phyloP scores from a whole-genome alignment of 495 filamentous ascomycete genomes.

The Xylaria bambusicola region DNA sequence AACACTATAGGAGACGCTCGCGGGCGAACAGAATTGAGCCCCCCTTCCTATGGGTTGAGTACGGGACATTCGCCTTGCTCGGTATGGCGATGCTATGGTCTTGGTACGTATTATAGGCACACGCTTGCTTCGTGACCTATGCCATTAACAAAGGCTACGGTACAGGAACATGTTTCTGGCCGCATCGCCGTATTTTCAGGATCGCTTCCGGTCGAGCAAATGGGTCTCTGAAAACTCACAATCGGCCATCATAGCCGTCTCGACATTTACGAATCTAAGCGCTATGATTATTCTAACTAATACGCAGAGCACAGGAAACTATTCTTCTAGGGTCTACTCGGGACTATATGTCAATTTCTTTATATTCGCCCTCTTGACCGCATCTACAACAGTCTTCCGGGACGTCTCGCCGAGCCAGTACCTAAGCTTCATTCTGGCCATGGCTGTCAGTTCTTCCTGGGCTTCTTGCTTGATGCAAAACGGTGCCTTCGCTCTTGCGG shows the following conservation, averaged over 20 bases:
- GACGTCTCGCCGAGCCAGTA: background rate
- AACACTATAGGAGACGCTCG: background rate
- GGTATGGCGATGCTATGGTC: background rate
- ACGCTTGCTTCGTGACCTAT: no score
- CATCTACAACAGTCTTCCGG: background rate
- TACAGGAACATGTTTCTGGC: background rate
- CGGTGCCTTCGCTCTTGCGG: slow-evolving; percentile 88
- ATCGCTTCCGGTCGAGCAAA: background rate
- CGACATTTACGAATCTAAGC: background rate
- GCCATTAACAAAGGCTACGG: no score
- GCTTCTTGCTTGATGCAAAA: slow-evolving; percentile 59
- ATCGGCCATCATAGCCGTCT: background rate
- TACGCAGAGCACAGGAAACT: background rate
- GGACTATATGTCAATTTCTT: background rate
- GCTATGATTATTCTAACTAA: background rate
- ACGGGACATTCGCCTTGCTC: background rate
- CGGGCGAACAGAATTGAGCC: background rate
- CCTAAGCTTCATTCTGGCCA: background rate
- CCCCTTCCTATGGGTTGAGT: background rate
- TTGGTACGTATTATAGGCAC: background rate
- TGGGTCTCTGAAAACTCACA: background rate
- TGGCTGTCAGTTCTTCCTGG: background rate
- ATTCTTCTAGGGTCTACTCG: background rate
- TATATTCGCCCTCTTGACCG: background rate
- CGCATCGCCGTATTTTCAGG: background rate